Conservation (phyloP, 164 flowering plant genomes). For the Tetracentron sinense region DNA sequence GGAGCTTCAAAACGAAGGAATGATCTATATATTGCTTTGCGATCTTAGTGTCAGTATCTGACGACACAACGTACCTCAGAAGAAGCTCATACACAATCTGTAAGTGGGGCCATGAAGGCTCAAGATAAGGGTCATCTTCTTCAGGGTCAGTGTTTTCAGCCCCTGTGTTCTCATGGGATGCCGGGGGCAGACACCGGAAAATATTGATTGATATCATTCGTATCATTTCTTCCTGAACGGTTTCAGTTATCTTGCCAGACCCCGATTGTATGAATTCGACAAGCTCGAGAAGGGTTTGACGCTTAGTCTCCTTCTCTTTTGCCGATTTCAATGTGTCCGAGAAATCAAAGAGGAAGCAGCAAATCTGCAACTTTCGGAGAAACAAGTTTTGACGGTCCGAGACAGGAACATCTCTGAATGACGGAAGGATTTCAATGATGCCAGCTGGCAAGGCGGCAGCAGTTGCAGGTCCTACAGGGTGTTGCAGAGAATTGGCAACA, state of each 20-base stretch:
- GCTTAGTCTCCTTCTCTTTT: slow-evolving; percentile 39
- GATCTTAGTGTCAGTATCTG: slow-evolving; percentile 46
- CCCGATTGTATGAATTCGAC: slow-evolving; percentile 35
- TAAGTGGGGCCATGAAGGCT: too few species aligned
- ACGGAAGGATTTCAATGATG: slow-evolving; percentile 45
- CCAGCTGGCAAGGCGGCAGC: slow-evolving; percentile 16
- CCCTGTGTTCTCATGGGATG: slow-evolving; percentile 62
- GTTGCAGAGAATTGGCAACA: slow-evolving; percentile 11
- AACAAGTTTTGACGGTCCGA: slow-evolving; percentile 52
- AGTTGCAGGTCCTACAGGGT: background rate
- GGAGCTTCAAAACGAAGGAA: slow-evolving; percentile 39
- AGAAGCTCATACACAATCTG: slow-evolving; percentile 45
- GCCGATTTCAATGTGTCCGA: slow-evolving; percentile 25
- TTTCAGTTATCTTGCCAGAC: slow-evolving; percentile 26
- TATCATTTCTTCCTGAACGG: slow-evolving; percentile 37
- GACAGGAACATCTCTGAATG: slow-evolving; percentile 50
- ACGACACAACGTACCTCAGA: slow-evolving; percentile 36
- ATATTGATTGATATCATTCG: slow-evolving; percentile 57
- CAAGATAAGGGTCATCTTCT: slow-evolving; percentile 63
- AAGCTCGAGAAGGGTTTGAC: slow-evolving; percentile 31
- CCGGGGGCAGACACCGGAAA: slow-evolving; percentile 68
- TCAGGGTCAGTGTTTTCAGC: slow-evolving; percentile 55
- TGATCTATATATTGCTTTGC: slow-evolving; percentile 54
- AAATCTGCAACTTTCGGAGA: slow-evolving; percentile 40
- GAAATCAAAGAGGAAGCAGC: slow-evolving; percentile 32